Conservation (phyloP, 2,329 filamentous ascomycete species). For the Epichloe scottii region DNA sequence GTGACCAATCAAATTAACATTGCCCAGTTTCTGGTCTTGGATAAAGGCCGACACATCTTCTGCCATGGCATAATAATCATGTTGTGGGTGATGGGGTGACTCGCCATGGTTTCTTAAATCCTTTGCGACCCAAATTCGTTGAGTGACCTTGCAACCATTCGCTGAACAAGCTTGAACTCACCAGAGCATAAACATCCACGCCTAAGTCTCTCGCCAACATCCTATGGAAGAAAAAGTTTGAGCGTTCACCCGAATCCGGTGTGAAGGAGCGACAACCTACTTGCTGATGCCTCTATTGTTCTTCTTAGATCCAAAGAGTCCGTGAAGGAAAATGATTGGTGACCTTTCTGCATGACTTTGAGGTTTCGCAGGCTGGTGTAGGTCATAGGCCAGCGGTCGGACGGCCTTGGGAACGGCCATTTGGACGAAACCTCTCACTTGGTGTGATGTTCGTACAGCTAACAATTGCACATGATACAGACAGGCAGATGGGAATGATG, state of each 20-base stretch:
- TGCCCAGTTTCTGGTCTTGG: slow-evolving; percentile 50
- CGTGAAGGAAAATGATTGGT: slow-evolving; percentile 82
- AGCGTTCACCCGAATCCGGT: neutral
- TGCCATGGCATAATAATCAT: slow-evolving; percentile 76
- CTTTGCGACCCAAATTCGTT: slow-evolving; percentile 26
- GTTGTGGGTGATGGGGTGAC: slow-evolving; percentile 61
- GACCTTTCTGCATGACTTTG: slow-evolving; percentile 26
- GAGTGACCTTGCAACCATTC: neutral
- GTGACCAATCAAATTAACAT: slow-evolving; percentile 75
- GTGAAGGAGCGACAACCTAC: slow-evolving; percentile 38
- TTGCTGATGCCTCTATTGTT: slow-evolving; percentile 93
- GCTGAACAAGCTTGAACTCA: slow-evolving; percentile 25
- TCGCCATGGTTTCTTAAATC: slow-evolving; percentile 91
- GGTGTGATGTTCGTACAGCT: neutral
- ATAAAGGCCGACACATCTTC: slow-evolving; percentile 75
- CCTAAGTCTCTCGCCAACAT: slow-evolving; percentile 69
- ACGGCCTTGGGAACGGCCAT: slow-evolving; percentile 5
- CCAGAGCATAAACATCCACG: slow-evolving; percentile 69
- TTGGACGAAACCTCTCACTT: neutral
- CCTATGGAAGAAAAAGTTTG: slow-evolving; percentile 30
- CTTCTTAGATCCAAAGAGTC: slow-evolving; percentile 87
- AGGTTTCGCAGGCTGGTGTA: slow-evolving; percentile 44
- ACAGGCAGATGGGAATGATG: neutral
- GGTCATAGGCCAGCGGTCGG: slow-evolving; percentile 46
- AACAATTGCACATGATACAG: neutral